These are phyloP conservation scores for Saccharomyces hybrid DNA, from an alignment of 1,139 yeast species.

Conservation along the genomic window DNA sequence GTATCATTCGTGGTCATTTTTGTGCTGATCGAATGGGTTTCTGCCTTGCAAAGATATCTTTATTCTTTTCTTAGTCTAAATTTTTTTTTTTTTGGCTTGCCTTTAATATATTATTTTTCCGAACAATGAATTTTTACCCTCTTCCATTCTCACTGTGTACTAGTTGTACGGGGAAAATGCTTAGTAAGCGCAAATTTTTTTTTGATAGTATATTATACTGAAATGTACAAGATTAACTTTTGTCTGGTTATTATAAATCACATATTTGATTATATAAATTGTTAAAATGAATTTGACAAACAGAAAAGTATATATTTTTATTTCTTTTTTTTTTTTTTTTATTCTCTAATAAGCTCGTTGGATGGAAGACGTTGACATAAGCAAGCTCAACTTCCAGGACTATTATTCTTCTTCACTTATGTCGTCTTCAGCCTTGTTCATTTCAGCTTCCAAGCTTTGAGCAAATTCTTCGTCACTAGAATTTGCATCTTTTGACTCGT, in stretches of 20 bases:
- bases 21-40: background rate
- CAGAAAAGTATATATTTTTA: background rate
- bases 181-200: background rate
- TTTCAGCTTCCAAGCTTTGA: slow-evolving; percentile 28
- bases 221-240: background rate
- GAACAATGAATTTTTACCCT: background rate
- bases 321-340: background rate
- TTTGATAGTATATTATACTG: background rate
- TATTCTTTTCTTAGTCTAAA: background rate
- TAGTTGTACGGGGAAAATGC: background rate
- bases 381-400: background rate
- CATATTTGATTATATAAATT: background rate
- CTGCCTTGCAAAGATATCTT: background rate
- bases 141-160: background rate
- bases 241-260: background rate
- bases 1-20: slow-evolving; percentile 13
- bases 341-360: background rate
- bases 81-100: background rate
- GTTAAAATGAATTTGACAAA: background rate
- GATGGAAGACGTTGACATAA: background rate
- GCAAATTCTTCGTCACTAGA: slow-evolving; percentile 31
- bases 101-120: background rate
- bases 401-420: slow-evolving; percentile 25
- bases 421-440: slow-evolving; percentile 25
- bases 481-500: slow-evolving; percentile 12